These are phyloP conservation scores for Haematococcus sp. DNA, from an alignment of 139 green algal species.

Conservation along the genomic window DNA sequence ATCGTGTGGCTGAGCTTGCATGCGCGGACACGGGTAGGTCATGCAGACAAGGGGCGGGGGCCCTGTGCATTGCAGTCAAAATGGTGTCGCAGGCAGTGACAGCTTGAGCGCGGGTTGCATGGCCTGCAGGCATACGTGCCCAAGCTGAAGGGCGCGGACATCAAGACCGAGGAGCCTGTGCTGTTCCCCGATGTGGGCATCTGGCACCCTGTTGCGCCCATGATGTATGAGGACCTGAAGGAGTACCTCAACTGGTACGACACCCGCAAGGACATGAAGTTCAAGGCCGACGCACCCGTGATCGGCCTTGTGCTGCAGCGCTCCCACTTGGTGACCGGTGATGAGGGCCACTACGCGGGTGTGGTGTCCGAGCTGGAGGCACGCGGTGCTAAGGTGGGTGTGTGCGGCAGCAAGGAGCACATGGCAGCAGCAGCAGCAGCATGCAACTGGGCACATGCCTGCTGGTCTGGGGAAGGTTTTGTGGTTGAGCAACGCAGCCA, in stretches of 20 bases:
- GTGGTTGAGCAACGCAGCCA: no score
- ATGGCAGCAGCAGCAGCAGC: no score
- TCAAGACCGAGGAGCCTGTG: constrained; percentile 68
- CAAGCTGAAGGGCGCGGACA: constrained; percentile 67
- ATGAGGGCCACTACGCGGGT: constrained; percentile 92
- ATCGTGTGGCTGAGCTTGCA: no score
- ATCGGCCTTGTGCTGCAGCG: constrained; percentile 97
- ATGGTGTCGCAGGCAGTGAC: no score
- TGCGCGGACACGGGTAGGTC: no score
- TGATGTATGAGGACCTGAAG: constrained; percentile 97
- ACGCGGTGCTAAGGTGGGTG: constrained; percentile 77
- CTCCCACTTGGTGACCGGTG: constrained; percentile 96
- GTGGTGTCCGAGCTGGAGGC: constrained; percentile 94
- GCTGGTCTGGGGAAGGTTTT: no score
- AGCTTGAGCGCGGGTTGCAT: no score
- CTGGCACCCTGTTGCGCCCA: constrained; percentile 91
- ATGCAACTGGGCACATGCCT: neutral
- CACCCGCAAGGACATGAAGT: constrained; percentile 88
- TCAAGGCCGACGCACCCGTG: constrained; percentile 83
- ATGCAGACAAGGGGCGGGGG: no score
- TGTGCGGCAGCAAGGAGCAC: neutral
- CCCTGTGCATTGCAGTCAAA: no score
- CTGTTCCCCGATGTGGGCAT: constrained; percentile 96
- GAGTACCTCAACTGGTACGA: constrained; percentile 99
- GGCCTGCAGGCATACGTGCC: constrained; percentile 77